Percentiles rank a stretch among this genome's conserved stretches.
Conservation (phyloP, 2,329 filamentous ascomycete genomes). For the Fusarium tricinctum region DNA sequence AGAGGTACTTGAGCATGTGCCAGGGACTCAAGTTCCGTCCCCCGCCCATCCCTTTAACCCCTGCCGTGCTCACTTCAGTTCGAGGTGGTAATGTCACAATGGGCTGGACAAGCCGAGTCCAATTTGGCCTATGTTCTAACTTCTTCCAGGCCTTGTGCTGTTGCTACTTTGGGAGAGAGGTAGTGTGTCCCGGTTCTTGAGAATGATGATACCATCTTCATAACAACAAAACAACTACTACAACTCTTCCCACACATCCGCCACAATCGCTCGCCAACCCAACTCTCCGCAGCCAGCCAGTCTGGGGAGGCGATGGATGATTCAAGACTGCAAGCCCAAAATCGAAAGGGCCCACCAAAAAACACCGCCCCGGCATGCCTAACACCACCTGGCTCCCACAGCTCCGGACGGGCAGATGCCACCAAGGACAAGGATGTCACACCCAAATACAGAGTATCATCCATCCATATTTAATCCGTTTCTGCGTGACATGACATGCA, state of each 20-base stretch:
- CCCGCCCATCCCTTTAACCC: constrained; percentile 41
- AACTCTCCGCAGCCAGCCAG: constrained; percentile 11
- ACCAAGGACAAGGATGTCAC: constrained; percentile 41
- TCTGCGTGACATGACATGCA: constrained; percentile 50
- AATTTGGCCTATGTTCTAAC: constrained; percentile 11
- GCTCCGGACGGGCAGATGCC: constrained; percentile 46
- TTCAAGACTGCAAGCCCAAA: constrained; percentile 37
- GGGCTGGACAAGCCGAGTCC: constrained; percentile 31
- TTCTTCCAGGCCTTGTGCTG: background rate
- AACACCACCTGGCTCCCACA: constrained; percentile 41
- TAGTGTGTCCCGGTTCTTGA: background rate
- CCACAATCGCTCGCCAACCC: constrained; percentile 16
- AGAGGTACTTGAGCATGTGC: constrained; percentile 51
- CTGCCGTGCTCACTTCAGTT: constrained; percentile 43
- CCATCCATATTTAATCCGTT: constrained; percentile 30
- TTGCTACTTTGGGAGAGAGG: background rate
- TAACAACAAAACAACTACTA: background rate
- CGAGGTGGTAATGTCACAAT: constrained; percentile 44
- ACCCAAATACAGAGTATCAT: constrained; percentile 27
- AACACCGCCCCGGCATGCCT: constrained; percentile 47
- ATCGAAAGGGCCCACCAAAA: constrained; percentile 44
- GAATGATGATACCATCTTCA: background rate
- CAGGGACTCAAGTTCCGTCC: constrained; percentile 41
- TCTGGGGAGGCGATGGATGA: constrained; percentile 38
- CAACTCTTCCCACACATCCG: background rate